Base-by-base conservation (phyloP, 2,329 filamentous ascomycete species). In the Thelonectria rubi region DNA sequence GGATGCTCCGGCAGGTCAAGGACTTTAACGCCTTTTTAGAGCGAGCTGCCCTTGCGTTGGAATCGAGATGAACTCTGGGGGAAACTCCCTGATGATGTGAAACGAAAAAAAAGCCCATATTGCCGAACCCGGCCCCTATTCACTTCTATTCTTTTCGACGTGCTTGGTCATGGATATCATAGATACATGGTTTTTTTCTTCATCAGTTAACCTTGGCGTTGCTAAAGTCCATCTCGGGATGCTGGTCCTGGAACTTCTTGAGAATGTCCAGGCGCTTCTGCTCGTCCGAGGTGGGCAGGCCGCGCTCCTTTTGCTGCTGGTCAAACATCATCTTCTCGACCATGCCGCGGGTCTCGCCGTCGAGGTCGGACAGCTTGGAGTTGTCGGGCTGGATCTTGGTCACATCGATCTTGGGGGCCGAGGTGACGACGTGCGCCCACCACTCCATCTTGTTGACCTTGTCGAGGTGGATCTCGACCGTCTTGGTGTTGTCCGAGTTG, bases 291-390 rank as follows among this genome's bases (percentile, higher is more conserved):
- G 90, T 93, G 48, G 93, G 92, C 78, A 91, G 85, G 5, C 95
- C 95, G 78, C 86, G 82, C 82, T 98, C 94, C 87, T 99, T 99
- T 82, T 98, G 94, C 69, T 91, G 85, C 84, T 99, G 95, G 81
- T 99, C 95, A 73, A 86, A 99, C 95, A 99, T 99, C 95, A 99
- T 99, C 87, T 99, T 99, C 88, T 99, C 95, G 46, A 99, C 95
- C 94, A 99, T 98, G 61, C 89, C 87, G 66, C 95, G 87, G 55
- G 95, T 99, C 84, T 97, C 91, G 63, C 95, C 95, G 75, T 98
- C 94, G 69, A 99, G 82, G 77, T 99, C 95, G 59, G 91, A 89
- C 73, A 99, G 84, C 78, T 93, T 97, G 75, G 90, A 94, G 76
- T 91, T 94, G 80, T 98, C 95, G 20, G 95, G 95, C 75, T 89